phyloP scores from a whole-genome alignment of 495 filamentous ascomycete genomes.

The Cetradonia linearis region DNA sequence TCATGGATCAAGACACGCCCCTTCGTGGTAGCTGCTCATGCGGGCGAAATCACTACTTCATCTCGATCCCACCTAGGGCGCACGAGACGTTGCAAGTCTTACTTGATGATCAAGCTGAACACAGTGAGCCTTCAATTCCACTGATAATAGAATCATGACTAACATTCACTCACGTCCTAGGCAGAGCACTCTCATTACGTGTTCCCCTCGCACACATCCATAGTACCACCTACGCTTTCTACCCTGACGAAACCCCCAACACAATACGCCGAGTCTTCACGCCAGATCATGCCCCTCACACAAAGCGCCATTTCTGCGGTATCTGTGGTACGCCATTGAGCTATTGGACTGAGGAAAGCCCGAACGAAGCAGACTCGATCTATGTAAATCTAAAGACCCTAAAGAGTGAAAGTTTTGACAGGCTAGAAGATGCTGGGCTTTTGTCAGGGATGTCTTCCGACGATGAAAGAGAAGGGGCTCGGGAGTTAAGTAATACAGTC shows the following conservation, averaged over 20 bases:
- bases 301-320: conserved; percentile 74
- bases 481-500: conserved; percentile 14
- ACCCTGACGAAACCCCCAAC: conserved; percentile 63
- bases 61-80: conserved; percentile 51
- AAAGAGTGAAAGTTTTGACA: conserved; percentile 49
- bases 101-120: conserved; percentile 54
- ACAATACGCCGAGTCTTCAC: conserved; percentile 65
- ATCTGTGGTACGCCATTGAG: conserved; percentile 77
- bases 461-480: conserved; percentile 25
- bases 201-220: conserved; percentile 70
- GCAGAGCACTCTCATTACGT: conserved; percentile 44
- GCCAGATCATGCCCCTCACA: conserved; percentile 44
- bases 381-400: conserved; percentile 65
- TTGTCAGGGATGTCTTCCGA: conserved; percentile 38
- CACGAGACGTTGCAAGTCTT: conserved; percentile 51
- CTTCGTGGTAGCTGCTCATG: conserved; percentile 74
- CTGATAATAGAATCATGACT: not conserved
- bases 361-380: conserved; percentile 61
- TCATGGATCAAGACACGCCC: conserved; percentile 39
- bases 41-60: conserved; percentile 71
- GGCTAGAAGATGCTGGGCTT: conserved; percentile 58
- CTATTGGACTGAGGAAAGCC: conserved; percentile 66
- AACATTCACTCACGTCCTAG: conserved; percentile 2
- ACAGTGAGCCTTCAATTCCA: conserved; percentile 41
- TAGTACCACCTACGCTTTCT: conserved; percentile 59